These are phyloP conservation scores for Suhomyces panamericanus DNA, from an alignment of 1,139 yeast genomes.

Conservation along the genomic window DNA sequence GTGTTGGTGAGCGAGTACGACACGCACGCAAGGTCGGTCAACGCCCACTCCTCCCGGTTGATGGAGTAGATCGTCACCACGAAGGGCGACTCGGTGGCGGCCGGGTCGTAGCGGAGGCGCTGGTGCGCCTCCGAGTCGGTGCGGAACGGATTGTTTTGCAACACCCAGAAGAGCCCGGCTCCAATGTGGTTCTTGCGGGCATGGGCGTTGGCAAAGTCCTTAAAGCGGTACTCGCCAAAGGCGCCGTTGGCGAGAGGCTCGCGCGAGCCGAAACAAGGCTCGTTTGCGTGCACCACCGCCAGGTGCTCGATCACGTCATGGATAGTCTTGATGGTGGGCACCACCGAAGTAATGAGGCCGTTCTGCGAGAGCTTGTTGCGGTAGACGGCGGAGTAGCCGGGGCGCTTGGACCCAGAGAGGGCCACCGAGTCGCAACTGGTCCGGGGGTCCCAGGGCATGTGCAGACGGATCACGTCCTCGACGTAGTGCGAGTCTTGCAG, in stretches of 20 bases:
- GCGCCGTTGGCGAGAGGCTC: constrained; percentile 38
- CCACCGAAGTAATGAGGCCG: constrained; percentile 41
- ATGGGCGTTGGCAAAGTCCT: constrained; percentile 43
- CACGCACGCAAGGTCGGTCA: constrained; percentile 60
- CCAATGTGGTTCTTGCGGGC: constrained; percentile 54
- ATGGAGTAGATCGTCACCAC: constrained; percentile 57
- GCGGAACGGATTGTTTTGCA: constrained; percentile 43
- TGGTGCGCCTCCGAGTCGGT: constrained; percentile 29
- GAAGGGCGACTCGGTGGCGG: constrained; percentile 35
- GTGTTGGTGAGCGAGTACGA: constrained; percentile 54
- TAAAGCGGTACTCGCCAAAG: constrained; percentile 48
- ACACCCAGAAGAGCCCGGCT: constrained; percentile 60
- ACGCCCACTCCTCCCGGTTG: constrained; percentile 60
- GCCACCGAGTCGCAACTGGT: constrained; percentile 26
- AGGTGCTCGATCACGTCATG: constrained; percentile 50
- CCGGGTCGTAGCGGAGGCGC: constrained; percentile 24
- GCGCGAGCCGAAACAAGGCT: constrained; percentile 55
- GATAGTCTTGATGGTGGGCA: constrained; percentile 52
- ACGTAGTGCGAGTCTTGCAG: constrained; percentile 9
- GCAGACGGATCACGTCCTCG: constrained; percentile 12
- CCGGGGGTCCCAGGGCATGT: constrained; percentile 17
- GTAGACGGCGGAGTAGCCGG: constrained; percentile 56
- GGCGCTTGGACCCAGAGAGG: constrained; percentile 45
- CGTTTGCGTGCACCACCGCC: constrained; percentile 34
- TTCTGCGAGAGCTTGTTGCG: constrained; percentile 46